Evolutionary conservation across 352 stramenopile genomes (phyloP), one percentile per base, ranked within the genome.

Genomic region (Pythium coloratum): DNA sequence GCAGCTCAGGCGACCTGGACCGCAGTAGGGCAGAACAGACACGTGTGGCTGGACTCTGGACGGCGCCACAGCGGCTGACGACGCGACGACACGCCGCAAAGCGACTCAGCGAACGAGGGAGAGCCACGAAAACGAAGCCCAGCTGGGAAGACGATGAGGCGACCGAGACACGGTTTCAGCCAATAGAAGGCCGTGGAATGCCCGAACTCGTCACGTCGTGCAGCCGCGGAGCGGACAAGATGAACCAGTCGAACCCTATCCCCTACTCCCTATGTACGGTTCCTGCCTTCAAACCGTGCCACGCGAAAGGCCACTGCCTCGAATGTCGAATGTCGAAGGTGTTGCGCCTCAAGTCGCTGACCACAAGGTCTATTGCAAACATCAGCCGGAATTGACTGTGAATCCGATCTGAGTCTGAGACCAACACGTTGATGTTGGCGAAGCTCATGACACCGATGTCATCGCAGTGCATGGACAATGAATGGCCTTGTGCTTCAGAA

Each of bases 201-300:
- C 9, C 3, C 18, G 2, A n/a, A 53, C 28, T 70, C 57, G 64
- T 70, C 63, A 50, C 24, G 16, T 69, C 49, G 63, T 59, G 44
- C 62, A 69, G 62, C 62, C 42, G 55, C 33, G 0, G 26, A 63
- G 18, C 44, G 34, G 46, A 46, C 62, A 65, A 65, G 56, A 60
- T 70, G 56, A 70, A 65, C 64, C 46, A 70, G 57, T 65, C 57
- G 56, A 47, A 26, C 65, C 65, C 65, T 71, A 71, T 3, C 65
- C 64, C 10, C 57, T 32, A 40, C 54, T 69, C 63, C 63, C 55
- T 64, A 64, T 70, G 64, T 64, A 64, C 64, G 53, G 64, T 70
- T 70, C 64, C 46, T n/a, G 24, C 33, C 8, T 33, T 49, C 3
- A 30, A 30, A 30, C 28, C 28, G 28, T 30, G 28, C 28, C 28